Evolutionary conservation across 2,329 filamentous ascomycete species (phyloP).

Genomic region (Sporothrix curviconia): DNA sequence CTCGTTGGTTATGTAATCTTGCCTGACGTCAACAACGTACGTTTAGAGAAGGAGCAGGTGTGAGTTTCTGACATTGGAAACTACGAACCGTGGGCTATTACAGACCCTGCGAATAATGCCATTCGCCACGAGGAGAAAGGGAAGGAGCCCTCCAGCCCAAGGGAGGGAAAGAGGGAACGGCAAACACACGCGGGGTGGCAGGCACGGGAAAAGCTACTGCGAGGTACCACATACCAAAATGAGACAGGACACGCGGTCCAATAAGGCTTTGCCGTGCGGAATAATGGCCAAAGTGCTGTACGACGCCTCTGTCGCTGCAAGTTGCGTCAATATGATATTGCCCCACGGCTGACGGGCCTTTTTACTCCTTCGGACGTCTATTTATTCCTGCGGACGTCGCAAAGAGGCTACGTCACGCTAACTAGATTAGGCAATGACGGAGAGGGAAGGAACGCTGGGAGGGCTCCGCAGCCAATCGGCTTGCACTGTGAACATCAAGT

Average conservation of each 20-base stretch:
- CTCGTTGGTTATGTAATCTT: constrained; percentile 2
- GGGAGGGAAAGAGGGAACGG: not conserved
- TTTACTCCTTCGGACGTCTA: not conserved
- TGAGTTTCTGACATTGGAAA: not conserved
- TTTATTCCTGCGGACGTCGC: not conserved
- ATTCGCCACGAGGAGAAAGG: not conserved
- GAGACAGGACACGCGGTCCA: constrained; percentile 1
- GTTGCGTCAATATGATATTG: not conserved
- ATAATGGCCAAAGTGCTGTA: not conserved
- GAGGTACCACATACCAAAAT: not conserved
- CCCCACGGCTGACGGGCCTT: not conserved
- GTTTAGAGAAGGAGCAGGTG: not conserved
- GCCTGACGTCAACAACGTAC: not conserved
- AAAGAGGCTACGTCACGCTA: not conserved
- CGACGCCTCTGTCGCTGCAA: too few relatives aligned
- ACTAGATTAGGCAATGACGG: constrained; percentile 2
- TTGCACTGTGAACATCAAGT: not conserved
- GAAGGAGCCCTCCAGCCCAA: not conserved
- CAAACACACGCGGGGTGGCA: not conserved
- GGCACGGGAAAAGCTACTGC: constrained; percentile 3
- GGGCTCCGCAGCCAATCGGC: not conserved
- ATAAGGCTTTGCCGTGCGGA: not conserved
- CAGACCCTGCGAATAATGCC: too few relatives aligned
- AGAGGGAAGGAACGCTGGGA: not conserved
- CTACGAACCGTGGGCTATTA: not conserved